Base-by-base conservation (phyloP, 176 grass and related monocot genomes). In the Pharus latifolius region DNA sequence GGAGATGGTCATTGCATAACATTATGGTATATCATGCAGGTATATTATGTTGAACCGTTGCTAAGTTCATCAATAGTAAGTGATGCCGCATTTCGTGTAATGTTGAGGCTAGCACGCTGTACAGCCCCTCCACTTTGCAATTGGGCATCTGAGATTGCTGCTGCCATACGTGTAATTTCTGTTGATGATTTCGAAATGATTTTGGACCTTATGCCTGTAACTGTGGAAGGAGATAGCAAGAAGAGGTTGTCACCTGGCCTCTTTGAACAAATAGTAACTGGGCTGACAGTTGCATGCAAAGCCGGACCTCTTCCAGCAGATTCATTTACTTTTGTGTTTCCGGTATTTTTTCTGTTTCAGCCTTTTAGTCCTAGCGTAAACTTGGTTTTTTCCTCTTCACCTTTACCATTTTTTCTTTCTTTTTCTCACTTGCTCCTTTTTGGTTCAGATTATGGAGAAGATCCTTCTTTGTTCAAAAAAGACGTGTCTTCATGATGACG, bases 251-350 rank as follows among this genome's bases (percentile, higher is more conserved):
- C 89, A 20, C 63, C 72, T 74, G 78, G 89, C 50, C 71, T 98
- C 45, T 92, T 93, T 64, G 94, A 90, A 70, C 81, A 85, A 92
- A 83, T 98, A 60, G 83, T 98, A 48, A 83, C 51, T 68, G 94
- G 83, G 17, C 20, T 98, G 65, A 83, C 30, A 72, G 64, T 87
- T 69, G 90, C 94, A 58, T 98, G 94, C 71, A 90, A 88, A 80
- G 32, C 56, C 7, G 89, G 87, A 48, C 83, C 94, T 34, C 89
- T 98, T 87, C 94, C 94, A 54, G 89, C 94, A 54, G 94, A 98
- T 90, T 85, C 94, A 31, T 98, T 98, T 83, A 93, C 94, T 63
- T 98, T 98, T 54, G 37, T 98, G 19, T 98, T 98, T 70, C 89
- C 94, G 78, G 94, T 98, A 93, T 65, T 70, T 75, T 19, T 51